Evolutionary conservation across 257 asterid species (phyloP).

Genomic region (Solanum pinnatisectum): DNA sequence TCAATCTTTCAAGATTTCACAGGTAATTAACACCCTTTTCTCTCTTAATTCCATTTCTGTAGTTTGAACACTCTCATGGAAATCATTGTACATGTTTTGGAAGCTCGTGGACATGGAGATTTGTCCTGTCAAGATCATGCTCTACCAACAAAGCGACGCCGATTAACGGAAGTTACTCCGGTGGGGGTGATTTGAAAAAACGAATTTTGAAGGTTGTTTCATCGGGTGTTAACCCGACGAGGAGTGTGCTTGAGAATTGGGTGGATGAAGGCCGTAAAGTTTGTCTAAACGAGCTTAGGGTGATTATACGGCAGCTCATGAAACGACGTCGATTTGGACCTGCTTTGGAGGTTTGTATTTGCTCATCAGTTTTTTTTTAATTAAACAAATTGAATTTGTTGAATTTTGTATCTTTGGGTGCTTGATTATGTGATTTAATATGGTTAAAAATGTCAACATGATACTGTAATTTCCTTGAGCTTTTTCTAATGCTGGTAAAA

Average conservation of each 20-base stretch:
- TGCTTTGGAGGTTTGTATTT: slow-evolving; percentile 20
- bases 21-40: background rate
- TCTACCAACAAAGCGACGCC: background rate
- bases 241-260: slow-evolving; percentile 22
- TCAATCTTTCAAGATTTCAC: background rate
- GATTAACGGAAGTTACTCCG: background rate
- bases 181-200: background rate
- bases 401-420: background rate
- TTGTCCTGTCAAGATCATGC: background rate
- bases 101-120: background rate
- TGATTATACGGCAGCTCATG: slow-evolving; percentile 4
- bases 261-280: slow-evolving; percentile 17
- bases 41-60: background rate
- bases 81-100: background rate
- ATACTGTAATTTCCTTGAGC: background rate
- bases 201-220: slow-evolving; percentile 4
- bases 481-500: background rate
- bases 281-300: slow-evolving; percentile 17
- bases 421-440: background rate
- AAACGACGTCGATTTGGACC: slow-evolving; percentile 13
- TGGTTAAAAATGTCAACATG: background rate
- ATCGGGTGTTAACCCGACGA: background rate
- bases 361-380: background rate
- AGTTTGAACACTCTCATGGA: background rate
- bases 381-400: background rate